Conservation (phyloP, 2,329 filamentous ascomycete genomes). For the Microdochium bolleyi region DNA sequence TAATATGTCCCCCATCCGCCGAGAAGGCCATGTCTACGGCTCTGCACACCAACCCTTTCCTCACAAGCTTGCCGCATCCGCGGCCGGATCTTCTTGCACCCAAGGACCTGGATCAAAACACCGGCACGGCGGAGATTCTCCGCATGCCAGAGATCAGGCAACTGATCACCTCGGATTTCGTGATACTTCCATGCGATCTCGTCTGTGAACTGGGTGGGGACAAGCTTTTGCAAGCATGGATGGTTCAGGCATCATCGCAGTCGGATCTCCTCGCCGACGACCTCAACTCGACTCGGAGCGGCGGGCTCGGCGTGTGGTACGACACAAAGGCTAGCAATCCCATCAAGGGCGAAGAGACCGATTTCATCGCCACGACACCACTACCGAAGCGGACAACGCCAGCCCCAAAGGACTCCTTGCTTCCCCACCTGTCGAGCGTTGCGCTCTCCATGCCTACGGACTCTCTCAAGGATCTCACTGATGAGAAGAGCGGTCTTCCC, state of each 20-base stretch:
- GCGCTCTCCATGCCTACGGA: constrained; percentile 86
- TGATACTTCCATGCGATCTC: constrained; percentile 87
- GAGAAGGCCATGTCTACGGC: constrained; percentile 59
- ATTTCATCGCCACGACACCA: constrained; percentile 77
- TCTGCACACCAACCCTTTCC: constrained; percentile 68
- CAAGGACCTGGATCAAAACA: constrained; percentile 68
- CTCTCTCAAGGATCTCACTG: constrained; percentile 75
- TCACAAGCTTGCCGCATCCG: constrained; percentile 66
- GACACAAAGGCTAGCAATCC: constrained; percentile 68
- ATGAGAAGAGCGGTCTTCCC: constrained; percentile 65
- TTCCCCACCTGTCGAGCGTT: constrained; percentile 64
- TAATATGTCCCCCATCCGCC: constrained; percentile 58
- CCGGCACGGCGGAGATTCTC: constrained; percentile 82
- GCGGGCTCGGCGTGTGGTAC: constrained; percentile 86
- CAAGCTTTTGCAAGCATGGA: constrained; percentile 81
- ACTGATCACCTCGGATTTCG: constrained; percentile 77
- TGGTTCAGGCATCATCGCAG: constrained; percentile 72
- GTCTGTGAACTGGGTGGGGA: constrained; percentile 84
- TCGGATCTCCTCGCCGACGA: constrained; percentile 46
- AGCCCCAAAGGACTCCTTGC: constrained; percentile 55
- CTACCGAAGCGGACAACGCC: constrained; percentile 50
- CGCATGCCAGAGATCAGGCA: constrained; percentile 73
- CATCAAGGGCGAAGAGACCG: constrained; percentile 85
- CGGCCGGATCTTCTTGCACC: constrained; percentile 72
- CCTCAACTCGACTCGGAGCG: constrained; percentile 44